Base-by-base conservation (phyloP, 75 land plant genomes). In the Pseudotsuga menziesii region DNA sequence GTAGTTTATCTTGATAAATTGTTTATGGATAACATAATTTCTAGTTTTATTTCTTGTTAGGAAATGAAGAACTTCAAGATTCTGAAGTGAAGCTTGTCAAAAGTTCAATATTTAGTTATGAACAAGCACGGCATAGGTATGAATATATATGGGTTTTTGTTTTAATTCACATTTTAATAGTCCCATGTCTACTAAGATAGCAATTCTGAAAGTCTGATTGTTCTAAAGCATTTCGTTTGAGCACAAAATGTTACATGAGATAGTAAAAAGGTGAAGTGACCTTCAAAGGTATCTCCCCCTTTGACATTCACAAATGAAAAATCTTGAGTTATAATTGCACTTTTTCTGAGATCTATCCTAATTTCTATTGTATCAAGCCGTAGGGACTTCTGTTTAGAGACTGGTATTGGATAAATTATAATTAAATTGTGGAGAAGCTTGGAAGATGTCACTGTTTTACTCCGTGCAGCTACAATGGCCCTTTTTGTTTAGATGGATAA, bases 121-220 rank as follows among this genome's bases (percentile, higher is more conserved):
- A 97, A 88, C 99, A 97, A 82, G 99, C 99, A 58, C 88, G 99
- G 88, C 93, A 97, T 85, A 97, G 99, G 99, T 94, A 81, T 61
- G 54, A 48, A 44, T 44, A 44, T 8, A 44, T 44, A 48, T 48
- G 9, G 9, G 9, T 39, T 67, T 19, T 39, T 5, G 8, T 39
- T 67, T 36, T 20, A 63, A 20, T 20, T 1, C 39, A 36, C 72
- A 67, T 20, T 20, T 8, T 36, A 17, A 39, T 67, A 63, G 67
- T 9, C 32, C 29, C 16, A 4, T 63, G 67, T 13, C 36, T 35
- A 63, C 32, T 35, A 29, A 15, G 19, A 32, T 63, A 67, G 35
- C 2, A 20, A 36, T 39, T 15, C 70, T 64, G 29, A 1, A 64
- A 64, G 4, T 35, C 6, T 4, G 32, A 64, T 14, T 3, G 29